Evolutionary conservation across 2,329 filamentous ascomycete species (phyloP).

Genomic region (Aschersonia sp.): DNA sequence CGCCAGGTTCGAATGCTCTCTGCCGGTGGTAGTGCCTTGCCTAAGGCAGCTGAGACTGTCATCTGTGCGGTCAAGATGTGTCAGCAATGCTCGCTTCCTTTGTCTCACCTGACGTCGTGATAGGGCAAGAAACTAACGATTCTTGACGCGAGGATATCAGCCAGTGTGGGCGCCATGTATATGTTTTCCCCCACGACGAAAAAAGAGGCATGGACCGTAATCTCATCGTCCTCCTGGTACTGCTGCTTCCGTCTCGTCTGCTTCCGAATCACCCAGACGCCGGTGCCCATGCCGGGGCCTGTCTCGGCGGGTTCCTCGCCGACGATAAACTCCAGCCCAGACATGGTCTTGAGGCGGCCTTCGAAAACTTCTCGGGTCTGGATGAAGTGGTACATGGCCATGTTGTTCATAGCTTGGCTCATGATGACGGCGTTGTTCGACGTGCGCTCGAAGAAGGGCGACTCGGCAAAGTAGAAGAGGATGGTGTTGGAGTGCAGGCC

Average conservation of each 20-base stretch:
- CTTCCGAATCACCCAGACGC: slow-evolving; percentile 57
- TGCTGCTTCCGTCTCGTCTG: slow-evolving; percentile 45
- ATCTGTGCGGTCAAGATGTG: slow-evolving; percentile 20
- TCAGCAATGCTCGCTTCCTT: not conserved
- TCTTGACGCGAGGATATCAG: slow-evolving; percentile 42
- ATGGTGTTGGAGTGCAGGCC: slow-evolving; percentile 51
- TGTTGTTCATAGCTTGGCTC: slow-evolving; percentile 47
- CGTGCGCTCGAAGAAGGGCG: slow-evolving; percentile 52
- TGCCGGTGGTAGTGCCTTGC: slow-evolving; percentile 35
- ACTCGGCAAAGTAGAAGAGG: slow-evolving; percentile 53
- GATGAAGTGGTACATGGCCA: slow-evolving; percentile 39
- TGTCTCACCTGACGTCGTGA: not conserved
- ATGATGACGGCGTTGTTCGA: slow-evolving; percentile 53
- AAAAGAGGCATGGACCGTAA: slow-evolving; percentile 44
- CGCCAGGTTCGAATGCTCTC: slow-evolving; percentile 38
- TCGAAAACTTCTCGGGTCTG: slow-evolving; percentile 50
- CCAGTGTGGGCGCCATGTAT: slow-evolving; percentile 48
- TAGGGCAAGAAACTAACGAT: slow-evolving; percentile 28
- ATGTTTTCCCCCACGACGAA: slow-evolving; percentile 53
- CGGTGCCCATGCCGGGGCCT: slow-evolving; percentile 48
- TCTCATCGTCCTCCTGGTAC: slow-evolving; percentile 39
- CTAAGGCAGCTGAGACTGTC: slow-evolving; percentile 38
- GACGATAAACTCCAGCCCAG: slow-evolving; percentile 51
- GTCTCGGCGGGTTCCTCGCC: slow-evolving; percentile 50
- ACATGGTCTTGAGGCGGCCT: slow-evolving; percentile 46